Conservation (phyloP, 768 basidiomycete species). For the Lanmaoa pseudosensibilis region DNA sequence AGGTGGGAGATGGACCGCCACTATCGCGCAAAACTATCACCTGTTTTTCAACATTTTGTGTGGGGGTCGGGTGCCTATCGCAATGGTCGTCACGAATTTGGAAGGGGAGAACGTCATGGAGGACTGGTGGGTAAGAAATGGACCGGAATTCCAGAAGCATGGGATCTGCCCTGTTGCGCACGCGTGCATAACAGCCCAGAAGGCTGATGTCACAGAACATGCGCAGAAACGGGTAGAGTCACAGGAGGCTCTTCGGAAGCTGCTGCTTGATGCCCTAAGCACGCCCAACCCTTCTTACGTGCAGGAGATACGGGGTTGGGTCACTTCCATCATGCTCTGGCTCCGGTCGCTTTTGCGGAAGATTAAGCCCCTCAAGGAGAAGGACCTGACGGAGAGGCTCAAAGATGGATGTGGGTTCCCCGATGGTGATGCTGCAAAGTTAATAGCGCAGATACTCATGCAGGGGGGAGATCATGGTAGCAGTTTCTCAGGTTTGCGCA, state of each 20-base stretch:
- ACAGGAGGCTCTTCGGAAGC: background rate
- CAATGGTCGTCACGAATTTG: slow-evolving; percentile 7
- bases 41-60: slow-evolving; percentile 12
- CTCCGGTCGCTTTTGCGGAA: no score
- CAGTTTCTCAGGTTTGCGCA: no score
- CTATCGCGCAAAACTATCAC: slow-evolving; percentile 3
- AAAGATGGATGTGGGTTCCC: no score
- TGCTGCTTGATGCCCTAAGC: background rate
- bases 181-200: slow-evolving; percentile 7
- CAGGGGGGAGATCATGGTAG: no score
- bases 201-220: background rate
- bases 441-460: no score
- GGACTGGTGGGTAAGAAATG: slow-evolving; percentile 11
- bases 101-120: slow-evolving; percentile 1
- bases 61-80: background rate
- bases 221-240: background rate
- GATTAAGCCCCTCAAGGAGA: no score
- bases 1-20: background rate
- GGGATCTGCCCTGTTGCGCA: background rate
- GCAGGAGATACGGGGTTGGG: no score
- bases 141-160: background rate
- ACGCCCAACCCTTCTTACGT: background rate
- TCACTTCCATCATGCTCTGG: no score
- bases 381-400: no score
- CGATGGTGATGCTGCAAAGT: no score